Percentiles rank a stretch among this genome's conserved stretches.
These are phyloP conservation scores for Termitomyces sp. DNA, from an alignment of 768 basidiomycete species.

Conservation along the genomic window DNA sequence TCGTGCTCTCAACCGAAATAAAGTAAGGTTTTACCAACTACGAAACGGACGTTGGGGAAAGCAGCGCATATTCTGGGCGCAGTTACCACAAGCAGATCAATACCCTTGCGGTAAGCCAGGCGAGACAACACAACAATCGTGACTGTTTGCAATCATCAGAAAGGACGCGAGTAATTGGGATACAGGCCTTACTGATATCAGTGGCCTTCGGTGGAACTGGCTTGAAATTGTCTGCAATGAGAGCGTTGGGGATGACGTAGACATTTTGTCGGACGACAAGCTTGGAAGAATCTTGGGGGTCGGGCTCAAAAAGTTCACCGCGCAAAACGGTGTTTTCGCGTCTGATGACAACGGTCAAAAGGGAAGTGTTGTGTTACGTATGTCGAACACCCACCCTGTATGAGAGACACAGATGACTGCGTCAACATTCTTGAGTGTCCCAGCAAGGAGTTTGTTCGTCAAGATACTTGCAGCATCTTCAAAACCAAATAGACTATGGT, in stretches of 20 bases:
- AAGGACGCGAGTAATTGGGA: not conserved
- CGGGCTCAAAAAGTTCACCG: conserved; percentile 65
- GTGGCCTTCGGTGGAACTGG: conserved; percentile 50
- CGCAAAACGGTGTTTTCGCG: conserved; percentile 97
- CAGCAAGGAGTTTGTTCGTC: conserved; percentile 93
- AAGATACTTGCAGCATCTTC: conserved; percentile 96
- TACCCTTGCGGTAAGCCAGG: conserved; percentile 92
- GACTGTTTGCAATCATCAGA: conserved; percentile 34
- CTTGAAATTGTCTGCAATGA: conserved; percentile 83
- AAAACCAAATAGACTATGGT: conserved; percentile 95
- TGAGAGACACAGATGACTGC: conserved; percentile 96
- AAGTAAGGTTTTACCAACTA: conserved; percentile 58
- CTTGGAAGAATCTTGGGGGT: conserved; percentile 38
- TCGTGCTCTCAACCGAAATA: not conserved
- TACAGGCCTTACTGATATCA: conserved; percentile 51
- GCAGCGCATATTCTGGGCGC: conserved; percentile 84
- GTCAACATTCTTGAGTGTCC: conserved; percentile 85
- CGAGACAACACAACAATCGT: conserved; percentile 90
- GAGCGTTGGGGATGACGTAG: conserved; percentile 92
- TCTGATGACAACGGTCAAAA: conserved; percentile 36
- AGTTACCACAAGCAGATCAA: conserved; percentile 91
- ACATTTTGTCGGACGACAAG: conserved; percentile 55
- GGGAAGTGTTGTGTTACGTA: not conserved
- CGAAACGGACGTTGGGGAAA: conserved; percentile 85
- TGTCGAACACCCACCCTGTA: conserved; percentile 65